Conservation (phyloP, 345 rosid genomes). For the Clarkia xantiana region DNA sequence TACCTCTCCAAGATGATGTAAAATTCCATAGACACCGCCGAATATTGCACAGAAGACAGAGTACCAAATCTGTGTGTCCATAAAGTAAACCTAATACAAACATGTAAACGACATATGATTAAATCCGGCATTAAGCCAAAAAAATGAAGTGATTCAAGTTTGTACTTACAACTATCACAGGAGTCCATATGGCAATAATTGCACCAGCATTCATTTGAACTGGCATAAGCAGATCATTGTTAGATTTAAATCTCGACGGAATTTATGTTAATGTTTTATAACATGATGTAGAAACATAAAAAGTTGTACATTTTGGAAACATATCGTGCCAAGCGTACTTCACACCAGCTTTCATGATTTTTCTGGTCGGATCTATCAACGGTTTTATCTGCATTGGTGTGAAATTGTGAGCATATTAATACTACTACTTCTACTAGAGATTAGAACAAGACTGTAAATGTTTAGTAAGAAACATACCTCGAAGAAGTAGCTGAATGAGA, state of each 20-base stretch:
- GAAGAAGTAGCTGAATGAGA: slow-evolving; percentile 67
- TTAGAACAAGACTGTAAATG: background rate
- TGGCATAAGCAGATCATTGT: slow-evolving; percentile 16
- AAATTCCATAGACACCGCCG: slow-evolving; percentile 89
- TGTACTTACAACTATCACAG: slow-evolving; percentile 73
- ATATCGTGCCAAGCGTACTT: slow-evolving; percentile 80
- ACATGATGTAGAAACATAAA: background rate
- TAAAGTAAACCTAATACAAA: slow-evolving; percentile 62
- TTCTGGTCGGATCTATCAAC: slow-evolving; percentile 67
- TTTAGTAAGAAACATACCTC: slow-evolving; percentile 36
- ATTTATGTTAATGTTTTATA: slow-evolving; percentile 4
- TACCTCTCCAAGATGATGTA: slow-evolving; percentile 99
- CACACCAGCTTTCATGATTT: slow-evolving; percentile 59
- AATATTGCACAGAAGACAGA: slow-evolving; percentile 80
- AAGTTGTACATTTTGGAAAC: slow-evolving; percentile 57
- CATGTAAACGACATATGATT: too few species aligned
- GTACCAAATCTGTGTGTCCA: slow-evolving; percentile 99
- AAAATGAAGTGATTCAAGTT: background rate
- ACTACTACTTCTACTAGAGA: background rate
- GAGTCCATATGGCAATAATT: slow-evolving; percentile 87
- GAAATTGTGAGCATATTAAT: background rate
- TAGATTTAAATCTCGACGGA: slow-evolving; percentile 4
- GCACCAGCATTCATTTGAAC: slow-evolving; percentile 88
- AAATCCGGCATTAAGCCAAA: background rate
- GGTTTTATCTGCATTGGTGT: slow-evolving; percentile 62